Conservation (phyloP, 2,329 filamentous ascomycete species). For the Mycosphaerelloides madeirae region DNA sequence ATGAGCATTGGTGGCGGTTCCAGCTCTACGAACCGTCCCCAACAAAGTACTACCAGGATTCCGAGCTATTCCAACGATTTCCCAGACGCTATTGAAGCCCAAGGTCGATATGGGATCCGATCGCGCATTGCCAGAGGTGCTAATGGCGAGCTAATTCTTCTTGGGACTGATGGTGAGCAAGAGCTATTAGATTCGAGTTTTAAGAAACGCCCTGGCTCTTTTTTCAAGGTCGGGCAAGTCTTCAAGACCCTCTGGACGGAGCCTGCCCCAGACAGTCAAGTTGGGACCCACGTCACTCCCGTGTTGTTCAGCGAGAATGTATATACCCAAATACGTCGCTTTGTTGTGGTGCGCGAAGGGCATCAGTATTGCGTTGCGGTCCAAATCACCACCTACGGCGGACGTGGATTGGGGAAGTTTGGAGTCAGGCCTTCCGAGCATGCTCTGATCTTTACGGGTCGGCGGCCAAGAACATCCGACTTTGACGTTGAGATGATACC, state of each 20-base stretch:
- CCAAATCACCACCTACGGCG: slow-evolving; percentile 24
- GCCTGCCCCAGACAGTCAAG: slow-evolving; percentile 5
- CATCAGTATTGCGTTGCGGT: slow-evolving; percentile 17
- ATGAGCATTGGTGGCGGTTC: no score
- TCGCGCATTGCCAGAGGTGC: no score
- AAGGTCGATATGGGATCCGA: no score
- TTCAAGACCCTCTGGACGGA: slow-evolving; percentile 24
- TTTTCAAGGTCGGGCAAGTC: slow-evolving; percentile 17
- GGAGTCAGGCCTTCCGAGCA: slow-evolving; percentile 22
- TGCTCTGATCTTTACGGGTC: slow-evolving; percentile 23
- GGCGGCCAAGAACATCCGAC: slow-evolving; percentile 3
- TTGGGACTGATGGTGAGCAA: not conserved
- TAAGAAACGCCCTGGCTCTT: slow-evolving; percentile 1
- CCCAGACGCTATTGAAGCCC: no score
- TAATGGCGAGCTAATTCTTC: not conserved
- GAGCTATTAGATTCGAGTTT: slow-evolving; percentile 1
- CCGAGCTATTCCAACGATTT: no score
- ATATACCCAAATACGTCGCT: slow-evolving; percentile 23
- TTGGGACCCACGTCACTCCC: not conserved
- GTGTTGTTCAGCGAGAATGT: slow-evolving; percentile 10
- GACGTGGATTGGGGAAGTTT: slow-evolving; percentile 17
- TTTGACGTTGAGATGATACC: slow-evolving; percentile 11
- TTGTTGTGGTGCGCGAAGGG: slow-evolving; percentile 23
- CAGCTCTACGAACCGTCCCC: no score
- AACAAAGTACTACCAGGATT: no score